Evolutionary conservation across 108 stramenopile genomes (phyloP).

Genomic region (Cyclostephanos tholiformis): DNA sequence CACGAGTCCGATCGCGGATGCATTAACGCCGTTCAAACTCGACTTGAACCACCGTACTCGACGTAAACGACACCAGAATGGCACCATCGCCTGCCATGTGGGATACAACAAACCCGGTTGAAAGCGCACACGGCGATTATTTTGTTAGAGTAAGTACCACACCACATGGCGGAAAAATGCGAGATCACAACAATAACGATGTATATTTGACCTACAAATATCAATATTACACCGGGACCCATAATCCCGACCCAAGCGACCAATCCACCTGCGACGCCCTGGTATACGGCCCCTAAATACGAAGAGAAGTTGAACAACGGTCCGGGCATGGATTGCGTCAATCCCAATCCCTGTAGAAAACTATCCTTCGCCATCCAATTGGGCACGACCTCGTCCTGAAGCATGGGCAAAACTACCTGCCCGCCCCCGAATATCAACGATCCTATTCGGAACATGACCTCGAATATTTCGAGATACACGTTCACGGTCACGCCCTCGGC

Average conservation of each 20-base stretch:
- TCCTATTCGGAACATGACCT: conserved; percentile 88
- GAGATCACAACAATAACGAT: no score
- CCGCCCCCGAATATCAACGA: conserved; percentile 93
- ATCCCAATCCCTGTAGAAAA: conserved; percentile 65
- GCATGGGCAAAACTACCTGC: conserved; percentile 92
- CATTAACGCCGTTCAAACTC: conserved; percentile 80
- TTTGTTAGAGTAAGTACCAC: no score
- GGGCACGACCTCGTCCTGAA: conserved; percentile 90
- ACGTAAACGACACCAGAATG: conserved; percentile 90
- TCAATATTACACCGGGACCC: conserved; percentile 80
- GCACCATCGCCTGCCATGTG: conserved; percentile 90
- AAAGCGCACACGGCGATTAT: no score
- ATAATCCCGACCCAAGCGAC: conserved; percentile 86
- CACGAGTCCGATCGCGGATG: conserved; percentile 86
- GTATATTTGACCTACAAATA: neutral
- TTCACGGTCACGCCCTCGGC: conserved; percentile 49
- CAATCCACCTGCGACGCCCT: conserved; percentile 84
- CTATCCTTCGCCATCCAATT: conserved; percentile 84
- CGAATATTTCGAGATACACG: conserved; percentile 85
- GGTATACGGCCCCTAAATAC: conserved; percentile 88
- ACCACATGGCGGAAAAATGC: no score
- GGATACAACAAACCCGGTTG: no score
- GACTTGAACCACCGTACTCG: conserved; percentile 78
- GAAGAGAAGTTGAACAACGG: conserved; percentile 92
- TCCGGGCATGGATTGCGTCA: conserved; percentile 77